Evolutionary conservation across 2,329 filamentous ascomycete genomes (phyloP), one percentile per base, ranked within the genome.

Genomic region (Trichoderma arundinaceum): DNA sequence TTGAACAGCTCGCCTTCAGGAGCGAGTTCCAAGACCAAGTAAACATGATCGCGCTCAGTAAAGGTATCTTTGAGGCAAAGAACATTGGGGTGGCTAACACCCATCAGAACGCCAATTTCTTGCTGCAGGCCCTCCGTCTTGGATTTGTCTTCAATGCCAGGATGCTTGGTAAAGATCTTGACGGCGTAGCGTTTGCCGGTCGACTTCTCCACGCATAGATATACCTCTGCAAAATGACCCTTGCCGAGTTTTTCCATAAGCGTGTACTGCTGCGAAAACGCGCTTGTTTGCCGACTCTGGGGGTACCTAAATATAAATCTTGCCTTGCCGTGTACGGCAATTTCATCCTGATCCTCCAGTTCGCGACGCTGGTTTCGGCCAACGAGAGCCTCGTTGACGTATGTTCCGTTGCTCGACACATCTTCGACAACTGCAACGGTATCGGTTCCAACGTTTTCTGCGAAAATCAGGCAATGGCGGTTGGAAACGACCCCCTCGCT

Each of bases 1-100:
- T 98, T 97, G 84, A 99, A 99, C 13, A 99, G 82, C 78, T 99
- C 96, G 72, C 95, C 95, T 77, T 97, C 93, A 0, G 92, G 83
- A 1, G 94, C 94, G 71, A 98, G 84, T 76, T 99, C 95, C 56
- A 98, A 80, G 10, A 99, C 90, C 48, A 99, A 82, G 75, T 97
- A 98, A 19, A 97, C 92, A 1, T 92, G 92, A 71, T 95, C 92
- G 56, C 86, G 85, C 76, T 99, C 95, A 73, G 96, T 92, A 75
- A 97, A 99, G 0, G 93, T 97, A 70, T 97, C 94, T 77, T 96
- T 97, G 64, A 99, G 82, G 75, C 94, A 97, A 13, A 99, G 83
- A 61, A 99, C 86, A 70, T 96, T 95, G 4, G 93, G 92, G 77
- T 99, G 95, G 75, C 91, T 96, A 68, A 99, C 92, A n/a, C 93